Evolutionary conservation across 495 filamentous ascomycete genomes (phyloP), one percentile per base, ranked within the genome.

Genomic region (Cudoniella acicularis): DNA sequence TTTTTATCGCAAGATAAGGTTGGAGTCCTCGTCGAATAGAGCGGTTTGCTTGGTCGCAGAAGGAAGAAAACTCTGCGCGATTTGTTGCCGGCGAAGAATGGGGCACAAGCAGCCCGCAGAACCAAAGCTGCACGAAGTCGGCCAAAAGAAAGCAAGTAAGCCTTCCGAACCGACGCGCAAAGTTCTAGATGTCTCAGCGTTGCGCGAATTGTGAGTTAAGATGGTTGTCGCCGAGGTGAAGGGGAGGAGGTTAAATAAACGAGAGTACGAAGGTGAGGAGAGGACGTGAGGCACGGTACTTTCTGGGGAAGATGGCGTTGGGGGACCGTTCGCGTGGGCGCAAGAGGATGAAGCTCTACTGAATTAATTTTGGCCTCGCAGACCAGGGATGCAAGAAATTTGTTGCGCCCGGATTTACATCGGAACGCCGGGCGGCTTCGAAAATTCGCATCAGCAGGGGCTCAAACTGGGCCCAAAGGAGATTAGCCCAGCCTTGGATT

Each of bases 71-170:
- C 16, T 21, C 20, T 47, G 43, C 43, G 43, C 20, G 43, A 47
- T 47, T 47, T 47, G 43, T 21, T n/a, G 43, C 26, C 16, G 49
- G 24, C 13, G 49, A 27, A 17, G 26, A 30, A 27, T 24, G 26
- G 26, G 23, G 26, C 16, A 21, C 30, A 13, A 36, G 13, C 30
- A 36, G 30, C 30, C 30, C 30, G 13, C 10, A 10, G 49, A 17
- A 20, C 18, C n/a, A 22, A 2, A 52, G 26, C 16, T 24, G 24
- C 24, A 20, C 3, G 23, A 25, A 21, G 49, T 6, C 23, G 23
- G 18, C 25, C 23, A 36, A 52, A 27, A 52, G 26, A 2, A 52
- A 52, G 49, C 49, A 52, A 52, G 49, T 36, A 27, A 27, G 9
- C 17, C 10, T 10, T 49, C 30, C 30, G 30, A 36, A 36, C 6